Percentiles rank a stretch among this genome's conserved stretches.
Conservation (phyloP, 768 basidiomycete species). For the Sarcodon sp. region DNA sequence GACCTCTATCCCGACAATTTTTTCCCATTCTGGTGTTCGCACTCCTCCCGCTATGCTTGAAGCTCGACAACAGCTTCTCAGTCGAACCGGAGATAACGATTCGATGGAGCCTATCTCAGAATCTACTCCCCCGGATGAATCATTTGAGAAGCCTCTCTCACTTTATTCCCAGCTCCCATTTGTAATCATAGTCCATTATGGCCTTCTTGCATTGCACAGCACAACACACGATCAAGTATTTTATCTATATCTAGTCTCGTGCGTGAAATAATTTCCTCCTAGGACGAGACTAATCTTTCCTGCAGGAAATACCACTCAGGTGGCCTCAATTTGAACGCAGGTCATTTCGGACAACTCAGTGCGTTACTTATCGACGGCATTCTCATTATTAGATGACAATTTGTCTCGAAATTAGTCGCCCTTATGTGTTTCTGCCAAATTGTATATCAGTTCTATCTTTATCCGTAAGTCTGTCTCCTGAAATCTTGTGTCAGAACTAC, state of each 20-base stretch:
- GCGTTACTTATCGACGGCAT: slow-evolving; percentile 11
- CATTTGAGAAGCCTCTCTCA: slow-evolving; percentile 49
- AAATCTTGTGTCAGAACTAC: background rate
- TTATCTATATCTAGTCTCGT: slow-evolving; percentile 86
- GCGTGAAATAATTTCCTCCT: slow-evolving; percentile 18
- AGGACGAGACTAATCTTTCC: background rate
- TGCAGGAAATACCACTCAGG: slow-evolving; percentile 67
- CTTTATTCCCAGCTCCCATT: slow-evolving; percentile 67
- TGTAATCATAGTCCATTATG: slow-evolving; percentile 83
- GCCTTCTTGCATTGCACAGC: slow-evolving; percentile 75
- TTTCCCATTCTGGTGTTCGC: slow-evolving; percentile 72
- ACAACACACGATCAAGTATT: slow-evolving; percentile 89
- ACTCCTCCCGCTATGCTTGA: slow-evolving; percentile 67
- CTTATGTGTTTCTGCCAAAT: slow-evolving; percentile 94
- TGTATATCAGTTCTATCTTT: slow-evolving; percentile 81
- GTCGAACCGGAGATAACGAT: slow-evolving; percentile 34
- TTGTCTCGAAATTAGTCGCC: slow-evolving; percentile 41
- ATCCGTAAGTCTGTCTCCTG: slow-evolving; percentile 48
- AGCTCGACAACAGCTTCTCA: slow-evolving; percentile 47
- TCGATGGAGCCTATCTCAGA: slow-evolving; percentile 14
- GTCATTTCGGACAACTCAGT: slow-evolving; percentile 89
- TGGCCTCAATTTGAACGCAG: slow-evolving; percentile 85
- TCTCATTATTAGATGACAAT: background rate
- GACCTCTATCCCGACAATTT: slow-evolving; percentile 57
- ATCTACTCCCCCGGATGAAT: slow-evolving; percentile 17